These are phyloP conservation scores for Strobilomyces confusus DNA, from an alignment of 768 basidiomycete species.

Conservation along the genomic window DNA sequence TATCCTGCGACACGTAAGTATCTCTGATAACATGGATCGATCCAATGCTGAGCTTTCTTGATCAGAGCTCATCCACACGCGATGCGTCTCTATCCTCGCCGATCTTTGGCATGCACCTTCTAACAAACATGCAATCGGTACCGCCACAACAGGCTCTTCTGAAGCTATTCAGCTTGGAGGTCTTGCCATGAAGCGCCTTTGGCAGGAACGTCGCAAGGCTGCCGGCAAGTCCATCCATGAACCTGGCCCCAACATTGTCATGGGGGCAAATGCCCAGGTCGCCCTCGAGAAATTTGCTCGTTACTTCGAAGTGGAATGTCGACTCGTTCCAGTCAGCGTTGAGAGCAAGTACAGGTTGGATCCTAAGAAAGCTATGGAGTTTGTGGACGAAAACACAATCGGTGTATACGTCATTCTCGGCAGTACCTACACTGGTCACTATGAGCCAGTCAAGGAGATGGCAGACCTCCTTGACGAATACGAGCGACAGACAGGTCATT, in stretches of 20 bases:
- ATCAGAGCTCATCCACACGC: conserved; percentile 41
- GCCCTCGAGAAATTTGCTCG: conserved; percentile 69
- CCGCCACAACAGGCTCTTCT: conserved; percentile 66
- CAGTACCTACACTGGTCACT: conserved; percentile 56
- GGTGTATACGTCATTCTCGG: conserved; percentile 61
- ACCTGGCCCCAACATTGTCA: conserved; percentile 61
- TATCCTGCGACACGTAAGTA: conserved; percentile 54
- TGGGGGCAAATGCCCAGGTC: conserved; percentile 69
- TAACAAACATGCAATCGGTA: conserved; percentile 53
- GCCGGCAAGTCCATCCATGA: conserved; percentile 63
- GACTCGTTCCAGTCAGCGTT: conserved; percentile 60
- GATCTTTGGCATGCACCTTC: conserved; percentile 66
- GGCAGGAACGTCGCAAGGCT: conserved; percentile 65
- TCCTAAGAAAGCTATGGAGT: conserved; percentile 58
- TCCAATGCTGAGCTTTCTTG: background rate
- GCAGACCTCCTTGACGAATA: conserved; percentile 63
- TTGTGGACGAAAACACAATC: conserved; percentile 69
- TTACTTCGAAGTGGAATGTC: conserved; percentile 61
- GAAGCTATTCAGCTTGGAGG: conserved; percentile 74
- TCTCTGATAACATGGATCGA: background rate
- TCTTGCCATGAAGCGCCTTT: conserved; percentile 65
- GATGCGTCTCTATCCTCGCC: conserved; percentile 54
- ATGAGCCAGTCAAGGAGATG: conserved; percentile 85
- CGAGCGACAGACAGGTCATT: conserved; percentile 41
- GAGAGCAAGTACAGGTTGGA: conserved; percentile 78